phyloP scores from a whole-genome alignment of 164 flowering plant species.

The Nymphaea thermarum region DNA sequence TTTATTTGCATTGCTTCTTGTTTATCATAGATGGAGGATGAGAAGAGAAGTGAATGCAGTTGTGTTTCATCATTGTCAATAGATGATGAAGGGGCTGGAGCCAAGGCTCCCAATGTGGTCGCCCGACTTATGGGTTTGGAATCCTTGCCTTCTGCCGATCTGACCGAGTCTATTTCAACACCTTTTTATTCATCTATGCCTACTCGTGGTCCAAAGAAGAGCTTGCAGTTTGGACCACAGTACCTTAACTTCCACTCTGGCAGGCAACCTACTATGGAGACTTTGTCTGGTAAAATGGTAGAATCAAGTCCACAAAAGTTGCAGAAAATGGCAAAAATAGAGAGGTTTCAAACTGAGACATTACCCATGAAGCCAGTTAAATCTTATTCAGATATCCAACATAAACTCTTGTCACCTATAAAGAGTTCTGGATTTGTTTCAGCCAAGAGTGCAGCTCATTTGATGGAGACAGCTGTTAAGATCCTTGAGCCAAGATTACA shows the following conservation, averaged over 20 bases:
- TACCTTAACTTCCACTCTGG: conserved; percentile 22
- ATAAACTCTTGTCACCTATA: conserved; percentile 82
- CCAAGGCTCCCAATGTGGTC: conserved; percentile 71
- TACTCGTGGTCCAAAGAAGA: conserved; percentile 23
- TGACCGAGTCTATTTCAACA: conserved; percentile 39
- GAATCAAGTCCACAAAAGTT: conserved; percentile 36
- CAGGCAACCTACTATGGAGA: conserved; percentile 17
- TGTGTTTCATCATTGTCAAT: conserved; percentile 74
- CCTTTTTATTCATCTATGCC: conserved; percentile 40
- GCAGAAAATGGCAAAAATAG: conserved; percentile 21
- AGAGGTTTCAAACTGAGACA: conserved; percentile 81
- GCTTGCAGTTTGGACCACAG: conserved; percentile 23
- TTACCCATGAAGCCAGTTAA: conserved; percentile 58
- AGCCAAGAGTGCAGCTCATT: conserved; percentile 51
- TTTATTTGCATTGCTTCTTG: background rate
- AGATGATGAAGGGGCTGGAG: conserved; percentile 61
- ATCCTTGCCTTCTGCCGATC: conserved; percentile 52
- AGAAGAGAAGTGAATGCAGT: conserved; percentile 62
- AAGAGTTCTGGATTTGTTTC: conserved; percentile 50
- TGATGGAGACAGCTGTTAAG: conserved; percentile 87
- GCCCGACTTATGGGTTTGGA: conserved; percentile 98
- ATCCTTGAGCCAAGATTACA: conserved; percentile 56
- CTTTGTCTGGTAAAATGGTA: conserved; percentile 14
- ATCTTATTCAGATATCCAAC: conserved; percentile 69
- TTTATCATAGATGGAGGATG: conserved; percentile 4